phyloP scores from a whole-genome alignment of 495 filamentous ascomycete species.

The Tuber indicum region DNA sequence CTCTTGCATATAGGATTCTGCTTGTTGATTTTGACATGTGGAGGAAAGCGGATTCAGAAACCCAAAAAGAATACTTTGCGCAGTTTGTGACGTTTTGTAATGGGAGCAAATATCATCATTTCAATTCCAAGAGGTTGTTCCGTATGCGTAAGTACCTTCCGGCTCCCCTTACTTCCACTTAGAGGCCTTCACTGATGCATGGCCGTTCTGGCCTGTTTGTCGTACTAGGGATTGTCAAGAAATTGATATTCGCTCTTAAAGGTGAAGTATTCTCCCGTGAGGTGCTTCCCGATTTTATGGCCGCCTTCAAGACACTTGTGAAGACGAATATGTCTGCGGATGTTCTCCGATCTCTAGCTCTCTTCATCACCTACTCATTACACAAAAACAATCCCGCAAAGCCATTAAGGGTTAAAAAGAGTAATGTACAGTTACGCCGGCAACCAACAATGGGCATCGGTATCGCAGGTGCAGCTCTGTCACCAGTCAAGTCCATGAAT shows the following conservation, averaged over 20 bases:
- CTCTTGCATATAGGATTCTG: conserved; percentile 83
- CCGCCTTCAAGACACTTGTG: conserved; percentile 68
- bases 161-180: not conserved
- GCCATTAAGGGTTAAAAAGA: conserved; percentile 51
- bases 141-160: conserved; percentile 71
- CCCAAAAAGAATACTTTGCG: conserved; percentile 81
- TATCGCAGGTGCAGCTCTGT: conserved; percentile 33
- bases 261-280: conserved; percentile 65
- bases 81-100: conserved; percentile 81
- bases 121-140: conserved; percentile 76
- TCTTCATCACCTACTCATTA: conserved; percentile 88
- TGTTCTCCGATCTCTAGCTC: conserved; percentile 73
- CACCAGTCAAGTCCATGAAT: conserved; percentile 13
- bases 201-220: conserved; percentile 18
- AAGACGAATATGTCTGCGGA: conserved; percentile 73
- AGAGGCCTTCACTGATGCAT: not conserved
- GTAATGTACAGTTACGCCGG: conserved; percentile 43
- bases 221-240: conserved; percentile 72
- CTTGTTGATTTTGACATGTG: conserved; percentile 89
- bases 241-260: conserved; percentile 82
- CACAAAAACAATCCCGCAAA: conserved; percentile 55
- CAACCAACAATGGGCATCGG: conserved; percentile 39
- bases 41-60: conserved; percentile 64
- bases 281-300: conserved; percentile 65
- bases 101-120: conserved; percentile 80